Evolutionary conservation across 1,284 basidiomycete genomes (phyloP).

Genomic region (Trametes pubescens): DNA sequence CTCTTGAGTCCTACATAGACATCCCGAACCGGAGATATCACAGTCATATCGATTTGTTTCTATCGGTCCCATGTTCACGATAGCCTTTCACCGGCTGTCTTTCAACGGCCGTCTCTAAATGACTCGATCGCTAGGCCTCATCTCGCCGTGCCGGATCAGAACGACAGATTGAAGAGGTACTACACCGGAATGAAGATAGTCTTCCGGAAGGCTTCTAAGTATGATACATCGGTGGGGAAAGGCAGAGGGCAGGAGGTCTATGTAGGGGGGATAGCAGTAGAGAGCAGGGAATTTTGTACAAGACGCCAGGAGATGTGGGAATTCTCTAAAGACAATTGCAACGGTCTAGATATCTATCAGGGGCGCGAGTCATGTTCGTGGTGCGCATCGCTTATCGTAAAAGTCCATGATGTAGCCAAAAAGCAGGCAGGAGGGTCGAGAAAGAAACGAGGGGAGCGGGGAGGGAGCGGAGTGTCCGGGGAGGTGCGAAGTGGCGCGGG

Average conservation of each 20-base stretch:
- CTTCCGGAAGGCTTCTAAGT: background rate
- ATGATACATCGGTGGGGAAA: conserved; percentile 5
- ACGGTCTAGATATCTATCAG: background rate
- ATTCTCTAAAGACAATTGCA: conserved; percentile 12
- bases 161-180: too few relatives aligned
- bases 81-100: too few relatives aligned
- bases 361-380: conserved; percentile 2
- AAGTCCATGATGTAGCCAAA: background rate
- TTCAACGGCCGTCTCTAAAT: too few relatives aligned
- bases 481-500: background rate
- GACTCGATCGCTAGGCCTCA: too few relatives aligned
- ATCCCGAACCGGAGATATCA: too few relatives aligned
- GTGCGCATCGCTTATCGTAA: background rate
- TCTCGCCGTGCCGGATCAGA: too few relatives aligned
- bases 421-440: background rate
- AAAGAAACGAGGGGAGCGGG: background rate
- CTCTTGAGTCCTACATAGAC: too few relatives aligned
- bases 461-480: background rate
- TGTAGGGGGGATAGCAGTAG: background rate
- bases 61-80: too few relatives aligned
- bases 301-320: conserved; percentile 1
- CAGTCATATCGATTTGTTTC: too few relatives aligned
- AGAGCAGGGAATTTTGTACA: conserved; percentile 8
- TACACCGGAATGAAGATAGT: background rate
- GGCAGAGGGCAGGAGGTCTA: background rate